Conservation (phyloP, 768 basidiomycete genomes). For the Russula sp. region DNA sequence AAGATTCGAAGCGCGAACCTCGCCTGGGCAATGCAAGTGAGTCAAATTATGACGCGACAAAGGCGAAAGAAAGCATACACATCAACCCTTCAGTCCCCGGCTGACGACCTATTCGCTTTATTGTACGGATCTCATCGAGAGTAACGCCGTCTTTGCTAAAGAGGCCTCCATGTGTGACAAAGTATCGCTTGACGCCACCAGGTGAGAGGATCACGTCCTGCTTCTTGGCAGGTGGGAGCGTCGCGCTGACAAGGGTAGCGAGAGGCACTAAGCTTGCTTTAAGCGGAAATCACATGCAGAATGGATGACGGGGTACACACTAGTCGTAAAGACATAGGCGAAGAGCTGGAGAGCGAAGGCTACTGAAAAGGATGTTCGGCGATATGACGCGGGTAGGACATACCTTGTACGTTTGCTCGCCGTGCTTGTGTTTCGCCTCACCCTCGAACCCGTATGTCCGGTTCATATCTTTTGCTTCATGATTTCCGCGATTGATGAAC, state of each 20-base stretch:
- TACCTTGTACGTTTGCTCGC: constrained; percentile 91
- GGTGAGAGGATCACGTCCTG: constrained; percentile 67
- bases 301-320: constrained; percentile 34
- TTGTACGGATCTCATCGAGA: constrained; percentile 84
- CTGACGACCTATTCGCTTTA: constrained; percentile 81
- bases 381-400: not conserved
- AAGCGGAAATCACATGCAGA: not conserved
- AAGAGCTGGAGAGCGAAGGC: constrained; percentile 55
- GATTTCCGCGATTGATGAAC: constrained; percentile 95
- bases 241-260: constrained; percentile 76
- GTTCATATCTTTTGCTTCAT: constrained; percentile 98
- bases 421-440: constrained; percentile 94
- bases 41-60: not conserved
- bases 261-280: constrained; percentile 61
- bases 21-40: constrained; percentile 39
- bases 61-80: constrained; percentile 57
- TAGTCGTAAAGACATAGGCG: constrained; percentile 85
- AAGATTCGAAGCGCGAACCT: constrained; percentile 38
- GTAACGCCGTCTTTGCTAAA: constrained; percentile 96
- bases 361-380: not conserved
- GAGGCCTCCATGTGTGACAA: constrained; percentile 93
- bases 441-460: constrained; percentile 90
- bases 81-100: constrained; percentile 94
- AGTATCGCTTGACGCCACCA: constrained; percentile 80
- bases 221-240: constrained; percentile 44